phyloP scores from a whole-genome alignment of 2,329 filamentous ascomycete genomes.

The Aspergillus chevalieri region DNA sequence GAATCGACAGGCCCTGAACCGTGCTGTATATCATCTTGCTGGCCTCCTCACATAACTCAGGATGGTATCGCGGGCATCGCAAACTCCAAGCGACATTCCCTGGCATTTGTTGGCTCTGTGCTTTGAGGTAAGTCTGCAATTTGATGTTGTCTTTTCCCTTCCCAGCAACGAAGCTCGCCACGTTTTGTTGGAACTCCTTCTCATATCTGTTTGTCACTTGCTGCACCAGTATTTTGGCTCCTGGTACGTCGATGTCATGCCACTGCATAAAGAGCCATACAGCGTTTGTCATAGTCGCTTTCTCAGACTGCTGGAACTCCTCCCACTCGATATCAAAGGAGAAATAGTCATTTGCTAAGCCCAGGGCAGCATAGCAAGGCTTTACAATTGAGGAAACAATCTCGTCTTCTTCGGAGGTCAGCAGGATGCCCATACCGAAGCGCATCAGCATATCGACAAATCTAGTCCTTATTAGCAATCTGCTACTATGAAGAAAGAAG shows the following conservation, averaged over 20 bases:
- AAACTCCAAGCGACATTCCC: neutral
- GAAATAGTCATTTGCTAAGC: neutral
- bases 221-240: neutral
- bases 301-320: neutral
- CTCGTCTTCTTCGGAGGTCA: neutral
- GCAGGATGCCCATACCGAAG: neutral
- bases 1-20: too few species aligned
- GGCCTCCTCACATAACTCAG: neutral
- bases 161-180: neutral
- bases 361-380: neutral
- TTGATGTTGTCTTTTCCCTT: neutral
- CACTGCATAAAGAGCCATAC: neutral
- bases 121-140: neutral
- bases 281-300: neutral
- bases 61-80: neutral
- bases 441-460: neutral
- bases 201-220: neutral
- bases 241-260: neutral
- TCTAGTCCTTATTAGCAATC: neutral
- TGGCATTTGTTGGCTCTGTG: neutral
- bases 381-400: neutral
- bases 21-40: neutral
- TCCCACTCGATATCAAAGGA: neutral
- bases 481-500: neutral
- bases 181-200: neutral